Percentiles rank a stretch among this genome's conserved stretches.
These are phyloP conservation scores for Bruguiera sexangula DNA, from an alignment of 345 rosid genomes.

Conservation along the genomic window DNA sequence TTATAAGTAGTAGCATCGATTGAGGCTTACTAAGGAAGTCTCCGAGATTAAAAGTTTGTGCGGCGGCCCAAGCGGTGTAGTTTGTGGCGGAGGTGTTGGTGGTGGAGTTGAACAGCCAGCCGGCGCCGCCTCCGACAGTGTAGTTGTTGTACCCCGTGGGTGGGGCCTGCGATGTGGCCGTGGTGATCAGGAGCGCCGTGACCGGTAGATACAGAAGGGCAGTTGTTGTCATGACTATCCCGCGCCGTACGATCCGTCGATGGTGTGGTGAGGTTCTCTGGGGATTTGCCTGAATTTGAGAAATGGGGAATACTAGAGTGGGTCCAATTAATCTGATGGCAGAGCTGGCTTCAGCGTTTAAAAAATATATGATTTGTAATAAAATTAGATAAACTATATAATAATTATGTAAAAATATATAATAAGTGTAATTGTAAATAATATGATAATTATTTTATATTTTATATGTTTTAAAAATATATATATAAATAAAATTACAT, in stretches of 20 bases:
- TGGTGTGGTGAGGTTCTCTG: neutral
- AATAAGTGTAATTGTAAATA: too few relatives aligned
- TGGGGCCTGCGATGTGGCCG: conserved; percentile 22
- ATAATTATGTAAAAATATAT: too few relatives aligned
- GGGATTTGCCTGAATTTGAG: neutral
- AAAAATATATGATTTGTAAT: too few relatives aligned
- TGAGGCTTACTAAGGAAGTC: conserved; percentile 53
- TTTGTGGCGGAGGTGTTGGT: conserved; percentile 42
- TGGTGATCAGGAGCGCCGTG: conserved; percentile 30
- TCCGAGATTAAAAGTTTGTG: conserved; percentile 52
- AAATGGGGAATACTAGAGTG: neutral
- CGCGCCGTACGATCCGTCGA: neutral
- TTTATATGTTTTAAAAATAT: too few relatives aligned
- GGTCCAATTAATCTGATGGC: too few relatives aligned
- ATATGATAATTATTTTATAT: too few relatives aligned
- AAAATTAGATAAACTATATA: too few relatives aligned
- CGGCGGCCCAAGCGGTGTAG: conserved; percentile 56
- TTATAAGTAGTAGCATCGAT: neutral
- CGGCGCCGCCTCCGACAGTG: conserved; percentile 49
- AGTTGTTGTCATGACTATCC: conserved; percentile 21
- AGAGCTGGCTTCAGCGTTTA: too few relatives aligned
- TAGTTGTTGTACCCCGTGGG: conserved; percentile 41
- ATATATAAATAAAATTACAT: too few relatives aligned
- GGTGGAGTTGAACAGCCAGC: conserved; percentile 53
- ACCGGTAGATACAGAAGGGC: conserved; percentile 21